Base-by-base conservation (phyloP, 306 rosid genomes). In the Lathyrus sativus region DNA sequence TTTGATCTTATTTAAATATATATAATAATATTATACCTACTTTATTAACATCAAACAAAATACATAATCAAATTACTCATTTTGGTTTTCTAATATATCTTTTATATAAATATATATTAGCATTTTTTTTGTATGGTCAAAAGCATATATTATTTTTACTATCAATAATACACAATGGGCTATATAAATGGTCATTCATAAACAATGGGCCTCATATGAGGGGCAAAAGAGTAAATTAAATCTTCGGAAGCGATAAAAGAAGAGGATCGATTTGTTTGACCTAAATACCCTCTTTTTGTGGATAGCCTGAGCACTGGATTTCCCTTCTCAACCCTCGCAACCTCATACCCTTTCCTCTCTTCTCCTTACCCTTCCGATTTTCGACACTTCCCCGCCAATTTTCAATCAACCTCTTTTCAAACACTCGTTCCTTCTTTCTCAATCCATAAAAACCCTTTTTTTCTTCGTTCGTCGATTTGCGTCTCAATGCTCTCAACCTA, bases 361-460 rank as follows among this genome's bases (percentile, higher is more conserved):
- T 87, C 82, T 85, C 87, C 84, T 85, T 79, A 70, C 97, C 88
- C 87, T 70, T 83, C 89, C 95, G 87, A 85, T 87, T 92, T 84
- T 80, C 95, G 76, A 80, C 35, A 55, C 39, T 76, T 87, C 80
- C 98, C 91, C 96, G 96, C 98, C 96, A 87, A 71, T 72, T 79
- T 60, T n/a, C 59, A 65, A 11, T 55, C 72, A 68, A 58, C 83
- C 53, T 67, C 66, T 74, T 82, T 87, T 87, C 88, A 85, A 91
- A 87, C 74, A 10, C 57, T 75, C 50, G 48, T 17, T 24, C 22
- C 50, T 61, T 13, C 66, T n/a, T 15, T 65, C 26, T 15, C 78
- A 29, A 14, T 65, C 58, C 70, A n/a, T 68, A 78, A 35, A 65
- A 70, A 54, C 56, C 74, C 76, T 26, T 11, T 39, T 37, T 37